A percentile compares a stretch with the other conserved stretches of the same genome.
These are phyloP conservation scores for Russula abietina DNA, from an alignment of 768 basidiomycete genomes.

Conservation along the genomic window DNA sequence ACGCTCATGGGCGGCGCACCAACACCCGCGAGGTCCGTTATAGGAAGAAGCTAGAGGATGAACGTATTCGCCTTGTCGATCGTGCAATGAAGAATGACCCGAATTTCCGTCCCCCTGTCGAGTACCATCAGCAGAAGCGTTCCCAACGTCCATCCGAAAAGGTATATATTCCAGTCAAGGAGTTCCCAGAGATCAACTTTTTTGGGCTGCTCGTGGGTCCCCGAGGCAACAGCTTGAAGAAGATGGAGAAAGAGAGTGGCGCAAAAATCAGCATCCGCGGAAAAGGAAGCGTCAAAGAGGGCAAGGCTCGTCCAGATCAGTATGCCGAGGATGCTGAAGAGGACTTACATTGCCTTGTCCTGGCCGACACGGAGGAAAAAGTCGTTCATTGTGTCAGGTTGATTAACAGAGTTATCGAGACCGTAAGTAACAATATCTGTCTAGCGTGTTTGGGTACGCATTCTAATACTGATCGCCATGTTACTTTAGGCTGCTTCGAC, in stretches of 20 bases:
- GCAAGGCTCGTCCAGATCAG: constrained; percentile 91
- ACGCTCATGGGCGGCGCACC: constrained; percentile 93
- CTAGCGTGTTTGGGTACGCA: no score
- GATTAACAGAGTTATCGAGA: constrained; percentile 98
- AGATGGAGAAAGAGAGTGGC: constrained; percentile 97
- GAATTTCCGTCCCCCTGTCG: constrained; percentile 94
- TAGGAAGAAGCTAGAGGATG: constrained; percentile 89
- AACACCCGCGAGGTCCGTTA: constrained; percentile 99
- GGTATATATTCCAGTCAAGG: constrained; percentile 99
- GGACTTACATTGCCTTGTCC: constrained; percentile 95
- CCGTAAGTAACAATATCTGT: constrained; percentile 48
- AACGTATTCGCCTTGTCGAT: constrained; percentile 89
- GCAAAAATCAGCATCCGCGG: constrained; percentile 98
- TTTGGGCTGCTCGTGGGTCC: constrained; percentile 97
- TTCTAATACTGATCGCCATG: constrained; percentile 6
- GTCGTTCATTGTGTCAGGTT: constrained; percentile 86
- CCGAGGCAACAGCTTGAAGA: constrained; percentile 97
- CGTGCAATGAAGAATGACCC: constrained; percentile 97
- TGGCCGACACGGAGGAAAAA: constrained; percentile 88
- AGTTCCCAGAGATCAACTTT: constrained; percentile 99
- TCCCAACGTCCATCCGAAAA: constrained; percentile 93
- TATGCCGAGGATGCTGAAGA: constrained; percentile 97
- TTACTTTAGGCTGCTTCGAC: constrained; percentile 84
- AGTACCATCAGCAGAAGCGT: constrained; percentile 92
- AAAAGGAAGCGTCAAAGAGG: constrained; percentile 98